Conservation (phyloP, 2,329 filamentous ascomycete species). For the Orbilia ellipsospora region DNA sequence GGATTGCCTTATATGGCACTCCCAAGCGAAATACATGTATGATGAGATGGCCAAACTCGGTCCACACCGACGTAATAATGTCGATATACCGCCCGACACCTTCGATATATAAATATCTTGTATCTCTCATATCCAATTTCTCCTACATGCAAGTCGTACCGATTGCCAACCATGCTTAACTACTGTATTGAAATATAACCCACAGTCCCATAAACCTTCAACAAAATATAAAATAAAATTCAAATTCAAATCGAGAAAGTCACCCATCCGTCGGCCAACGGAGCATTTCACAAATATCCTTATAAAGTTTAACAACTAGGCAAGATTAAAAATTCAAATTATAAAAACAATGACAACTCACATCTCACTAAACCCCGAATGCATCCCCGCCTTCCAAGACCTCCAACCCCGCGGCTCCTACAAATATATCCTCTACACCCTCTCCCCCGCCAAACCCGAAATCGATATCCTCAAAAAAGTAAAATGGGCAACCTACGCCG, state of each 20-base stretch:
- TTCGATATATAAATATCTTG: neutral
- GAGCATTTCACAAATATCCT: no score
- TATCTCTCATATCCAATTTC: neutral
- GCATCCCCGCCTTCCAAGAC: constrained; percentile 18
- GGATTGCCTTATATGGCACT: neutral
- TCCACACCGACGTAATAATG: neutral
- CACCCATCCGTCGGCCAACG: no score
- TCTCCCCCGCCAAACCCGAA: constrained; percentile 4
- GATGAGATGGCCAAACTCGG: neutral
- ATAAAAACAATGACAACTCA: neutral
- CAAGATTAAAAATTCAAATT: neutral
- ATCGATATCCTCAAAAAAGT: constrained; percentile 17
- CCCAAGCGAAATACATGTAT: neutral
- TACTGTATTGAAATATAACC: no score
- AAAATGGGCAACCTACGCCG: constrained; percentile 1
- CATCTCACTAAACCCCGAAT: constrained; percentile 14
- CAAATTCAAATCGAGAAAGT: no score
- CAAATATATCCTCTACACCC: constrained; percentile 38
- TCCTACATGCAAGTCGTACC: neutral
- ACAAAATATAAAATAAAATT: no score
- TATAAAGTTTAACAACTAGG: no score
- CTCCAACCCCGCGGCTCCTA: constrained; percentile 5
- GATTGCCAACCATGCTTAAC: no score
- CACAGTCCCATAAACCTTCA: no score
- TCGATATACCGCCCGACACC: neutral